Conservation (phyloP, 768 basidiomycete species). For the Hygrophorus pudorinus region DNA sequence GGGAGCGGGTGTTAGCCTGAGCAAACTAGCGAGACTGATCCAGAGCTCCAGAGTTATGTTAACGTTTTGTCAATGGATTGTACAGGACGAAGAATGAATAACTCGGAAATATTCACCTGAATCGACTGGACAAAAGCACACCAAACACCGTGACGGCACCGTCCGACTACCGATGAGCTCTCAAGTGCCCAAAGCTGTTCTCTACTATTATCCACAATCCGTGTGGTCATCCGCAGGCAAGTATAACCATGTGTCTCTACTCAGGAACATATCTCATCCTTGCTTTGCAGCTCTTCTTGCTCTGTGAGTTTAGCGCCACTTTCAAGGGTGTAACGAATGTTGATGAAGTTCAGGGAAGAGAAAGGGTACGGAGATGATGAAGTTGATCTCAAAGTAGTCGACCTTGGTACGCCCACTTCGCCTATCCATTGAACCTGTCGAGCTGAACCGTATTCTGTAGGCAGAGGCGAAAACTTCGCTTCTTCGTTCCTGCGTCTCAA, state of each 20-base stretch:
- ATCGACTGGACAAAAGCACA: background rate
- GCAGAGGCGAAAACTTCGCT: conserved; percentile 70
- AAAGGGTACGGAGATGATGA: conserved; percentile 82
- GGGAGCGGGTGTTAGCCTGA: too few relatives aligned
- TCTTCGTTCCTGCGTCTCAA: conserved; percentile 72
- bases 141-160: background rate
- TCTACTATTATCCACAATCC: conserved; percentile 57
- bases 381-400: conserved; percentile 56
- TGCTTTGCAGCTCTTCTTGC: conserved; percentile 37
- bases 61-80: conserved; percentile 6
- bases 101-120: too few relatives aligned
- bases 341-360: conserved; percentile 37
- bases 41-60: too few relatives aligned
- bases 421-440: background rate
- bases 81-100: background rate
- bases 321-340: conserved; percentile 4
- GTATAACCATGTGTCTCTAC: conserved; percentile 10
- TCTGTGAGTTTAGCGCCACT: conserved; percentile 30
- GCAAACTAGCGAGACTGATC: too few relatives aligned
- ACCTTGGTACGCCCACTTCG: conserved; percentile 33
- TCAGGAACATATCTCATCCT: background rate
- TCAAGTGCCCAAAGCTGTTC: conserved; percentile 61
- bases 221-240: conserved; percentile 59
- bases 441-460: conserved; percentile 22
- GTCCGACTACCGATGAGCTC: conserved; percentile 18